phyloP scores from a whole-genome alignment of 2,329 filamentous ascomycete species.

The Setomelanomma holmii region DNA sequence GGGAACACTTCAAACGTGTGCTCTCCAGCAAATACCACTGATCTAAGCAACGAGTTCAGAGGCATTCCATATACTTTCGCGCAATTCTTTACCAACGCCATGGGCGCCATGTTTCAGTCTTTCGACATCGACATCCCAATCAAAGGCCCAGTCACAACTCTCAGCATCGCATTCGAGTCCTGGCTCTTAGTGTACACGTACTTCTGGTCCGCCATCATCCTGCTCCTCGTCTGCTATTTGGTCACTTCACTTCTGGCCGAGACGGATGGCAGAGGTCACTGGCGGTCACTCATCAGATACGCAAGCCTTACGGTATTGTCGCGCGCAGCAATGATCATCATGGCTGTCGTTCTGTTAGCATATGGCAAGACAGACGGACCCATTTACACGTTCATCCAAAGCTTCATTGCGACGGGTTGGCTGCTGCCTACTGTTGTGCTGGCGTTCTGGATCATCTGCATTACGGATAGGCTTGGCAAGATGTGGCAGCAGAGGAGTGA shows the following conservation, averaged over 20 bases:
- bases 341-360: conserved; percentile 7
- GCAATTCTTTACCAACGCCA: conserved; percentile 1
- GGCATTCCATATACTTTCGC: conserved; percentile 6
- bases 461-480: conserved; percentile 12
- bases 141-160: not conserved
- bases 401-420: conserved; percentile 11
- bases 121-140: conserved; percentile 9
- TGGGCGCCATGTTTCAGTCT: conserved; percentile 10
- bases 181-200: conserved; percentile 20
- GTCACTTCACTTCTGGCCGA: conserved; percentile 15
- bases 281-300: not conserved
- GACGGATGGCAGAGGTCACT: not conserved
- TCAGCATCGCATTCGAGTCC: conserved; percentile 3
- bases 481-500: conserved; percentile 1
- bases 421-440: conserved; percentile 15
- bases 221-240: conserved; percentile 13
- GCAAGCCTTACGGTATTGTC: not conserved
- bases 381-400: not conserved
- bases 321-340: conserved; percentile 4
- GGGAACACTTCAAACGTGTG: conserved; percentile 20
- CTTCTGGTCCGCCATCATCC: conserved; percentile 17
- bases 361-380: conserved; percentile 1
- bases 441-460: conserved; percentile 11
- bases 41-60: not conserved
- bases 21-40: conserved; percentile 5